These are phyloP conservation scores for Polyporus tsugae DNA, from an alignment of 1,284 basidiomycete genomes.

Conservation along the genomic window DNA sequence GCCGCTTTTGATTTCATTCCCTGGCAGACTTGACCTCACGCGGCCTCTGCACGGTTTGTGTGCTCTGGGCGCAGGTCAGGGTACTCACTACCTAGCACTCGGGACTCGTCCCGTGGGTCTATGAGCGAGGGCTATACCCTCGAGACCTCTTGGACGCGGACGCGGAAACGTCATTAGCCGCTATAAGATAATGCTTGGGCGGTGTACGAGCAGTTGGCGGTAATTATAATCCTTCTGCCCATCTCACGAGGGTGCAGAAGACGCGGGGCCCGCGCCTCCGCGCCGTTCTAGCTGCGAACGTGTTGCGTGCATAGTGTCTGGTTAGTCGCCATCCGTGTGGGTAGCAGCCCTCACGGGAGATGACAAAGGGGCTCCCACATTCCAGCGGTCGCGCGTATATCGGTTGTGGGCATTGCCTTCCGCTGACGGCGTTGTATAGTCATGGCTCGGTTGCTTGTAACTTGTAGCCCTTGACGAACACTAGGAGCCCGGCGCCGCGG, in stretches of 20 bases:
- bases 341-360: neutral
- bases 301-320: neutral
- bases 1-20: neutral
- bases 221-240: neutral
- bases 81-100: neutral
- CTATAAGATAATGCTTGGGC: neutral
- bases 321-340: constrained; percentile 1
- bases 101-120: neutral
- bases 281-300: constrained; percentile 14
- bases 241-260: constrained; percentile 2
- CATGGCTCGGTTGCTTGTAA: neutral
- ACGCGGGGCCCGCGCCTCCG: constrained; percentile 7
- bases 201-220: neutral
- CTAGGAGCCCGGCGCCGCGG: neutral
- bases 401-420: neutral
- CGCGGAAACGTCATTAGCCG: neutral
- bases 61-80: neutral
- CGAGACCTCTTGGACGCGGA: neutral
- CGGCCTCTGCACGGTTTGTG: neutral
- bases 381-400: neutral
- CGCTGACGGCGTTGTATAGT: neutral
- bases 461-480: neutral
- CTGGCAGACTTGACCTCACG: neutral
- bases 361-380: neutral
- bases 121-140: neutral